Evolutionary conservation across 441 rosid species (phyloP).

Genomic region (Populus hybrid): DNA sequence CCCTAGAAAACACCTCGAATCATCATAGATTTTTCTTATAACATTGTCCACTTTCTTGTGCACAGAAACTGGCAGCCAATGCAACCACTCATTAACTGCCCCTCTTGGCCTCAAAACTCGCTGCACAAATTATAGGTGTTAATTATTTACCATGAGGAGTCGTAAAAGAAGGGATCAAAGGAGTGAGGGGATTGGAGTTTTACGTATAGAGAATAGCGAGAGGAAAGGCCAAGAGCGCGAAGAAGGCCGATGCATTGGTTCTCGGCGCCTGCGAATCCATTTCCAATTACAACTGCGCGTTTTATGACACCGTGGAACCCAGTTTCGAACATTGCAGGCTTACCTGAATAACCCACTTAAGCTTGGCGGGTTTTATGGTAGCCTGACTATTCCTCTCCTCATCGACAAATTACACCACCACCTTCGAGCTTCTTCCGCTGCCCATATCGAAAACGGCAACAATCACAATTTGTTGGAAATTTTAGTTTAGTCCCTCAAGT

Average conservation of each 20-base stretch:
- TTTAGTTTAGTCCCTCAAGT: background rate
- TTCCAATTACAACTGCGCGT: conserved; percentile 79
- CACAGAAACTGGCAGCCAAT: conserved; percentile 77
- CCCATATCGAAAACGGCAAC: background rate
- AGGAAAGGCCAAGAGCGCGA: conserved; percentile 72
- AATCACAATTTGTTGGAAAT: background rate
- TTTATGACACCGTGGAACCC: conserved; percentile 51
- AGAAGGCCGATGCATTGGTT: conserved; percentile 81
- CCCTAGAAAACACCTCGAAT: conserved; percentile 2
- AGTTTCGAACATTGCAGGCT: conserved; percentile 60
- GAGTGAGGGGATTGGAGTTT: conserved; percentile 16
- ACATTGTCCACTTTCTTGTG: conserved; percentile 58
- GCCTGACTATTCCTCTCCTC: conserved; percentile 48
- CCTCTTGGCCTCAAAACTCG: conserved; percentile 88
- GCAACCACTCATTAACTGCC: conserved; percentile 72
- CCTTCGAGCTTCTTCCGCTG: background rate
- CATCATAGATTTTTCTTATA: conserved; percentile 38
- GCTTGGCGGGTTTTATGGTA: conserved; percentile 51
- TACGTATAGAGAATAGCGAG: conserved; percentile 62
- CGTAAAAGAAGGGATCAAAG: background rate
- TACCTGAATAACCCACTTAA: conserved; percentile 26
- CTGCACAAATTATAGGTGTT: conserved; percentile 27
- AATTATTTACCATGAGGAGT: background rate
- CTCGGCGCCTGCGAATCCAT: conserved; percentile 73
- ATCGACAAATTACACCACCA: conserved; percentile 20